Evolutionary conservation across 2,329 filamentous ascomycete species (phyloP).

Genomic region (Ascochyta fabae): DNA sequence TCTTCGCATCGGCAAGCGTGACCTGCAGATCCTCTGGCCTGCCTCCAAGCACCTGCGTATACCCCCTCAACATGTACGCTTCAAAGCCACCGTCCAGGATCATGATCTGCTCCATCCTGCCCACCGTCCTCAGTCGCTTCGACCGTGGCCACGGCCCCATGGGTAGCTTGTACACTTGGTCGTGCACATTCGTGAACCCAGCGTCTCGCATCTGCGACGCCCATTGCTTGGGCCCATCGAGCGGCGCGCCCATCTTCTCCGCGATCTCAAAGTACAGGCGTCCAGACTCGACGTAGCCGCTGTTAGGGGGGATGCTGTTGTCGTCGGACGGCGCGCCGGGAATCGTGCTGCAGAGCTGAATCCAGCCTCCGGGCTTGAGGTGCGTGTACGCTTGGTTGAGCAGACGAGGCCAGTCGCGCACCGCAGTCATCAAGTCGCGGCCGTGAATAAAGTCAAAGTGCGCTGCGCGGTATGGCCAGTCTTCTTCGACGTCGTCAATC

Average conservation of each 20-base stretch:
- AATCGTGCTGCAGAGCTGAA: slow-evolving; percentile 37
- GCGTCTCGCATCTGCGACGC: slow-evolving; percentile 44
- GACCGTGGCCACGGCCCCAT: slow-evolving; percentile 40
- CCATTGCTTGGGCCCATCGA: slow-evolving; percentile 41
- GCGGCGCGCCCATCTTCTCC: slow-evolving; percentile 39
- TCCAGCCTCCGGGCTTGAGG: slow-evolving; percentile 48
- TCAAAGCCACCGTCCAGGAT: slow-evolving; percentile 34
- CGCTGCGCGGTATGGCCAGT: slow-evolving; percentile 44
- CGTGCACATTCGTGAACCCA: slow-evolving; percentile 54
- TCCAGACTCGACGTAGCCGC: slow-evolving; percentile 27
- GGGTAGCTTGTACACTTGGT: slow-evolving; percentile 36
- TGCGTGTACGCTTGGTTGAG: slow-evolving; percentile 39
- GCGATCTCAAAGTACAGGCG: slow-evolving; percentile 31
- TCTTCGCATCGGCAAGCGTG: slow-evolving; percentile 26
- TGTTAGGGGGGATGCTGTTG: slow-evolving; percentile 27
- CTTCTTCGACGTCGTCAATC: slow-evolving; percentile 49
- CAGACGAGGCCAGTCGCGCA: slow-evolving; percentile 40
- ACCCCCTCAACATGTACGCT: slow-evolving; percentile 33
- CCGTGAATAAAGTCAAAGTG: slow-evolving; percentile 43
- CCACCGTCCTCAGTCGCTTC: slow-evolving; percentile 27
- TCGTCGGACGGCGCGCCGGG: slow-evolving; percentile 28
- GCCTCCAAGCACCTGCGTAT: slow-evolving; percentile 22
- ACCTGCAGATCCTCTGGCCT: slow-evolving; percentile 26
- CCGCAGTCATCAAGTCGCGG: slow-evolving; percentile 40
- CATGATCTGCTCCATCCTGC: slow-evolving; percentile 30